Evolutionary conservation across 208 protist genomes (phyloP).

Genomic region (Wallacemonas collosoma): DNA sequence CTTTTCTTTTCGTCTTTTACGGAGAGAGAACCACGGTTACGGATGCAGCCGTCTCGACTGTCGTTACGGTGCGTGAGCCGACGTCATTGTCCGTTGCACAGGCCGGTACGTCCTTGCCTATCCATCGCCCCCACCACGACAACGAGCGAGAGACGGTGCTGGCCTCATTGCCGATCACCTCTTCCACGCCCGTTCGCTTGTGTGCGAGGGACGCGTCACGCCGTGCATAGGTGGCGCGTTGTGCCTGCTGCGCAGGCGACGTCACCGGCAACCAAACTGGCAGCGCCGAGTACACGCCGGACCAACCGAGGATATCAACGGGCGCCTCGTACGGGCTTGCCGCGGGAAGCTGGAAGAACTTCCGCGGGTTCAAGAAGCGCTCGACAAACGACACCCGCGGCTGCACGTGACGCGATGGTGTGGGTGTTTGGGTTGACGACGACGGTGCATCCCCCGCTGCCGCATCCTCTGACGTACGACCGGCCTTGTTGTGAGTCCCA

Average conservation of each 20-base stretch:
- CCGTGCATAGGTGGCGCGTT: neutral
- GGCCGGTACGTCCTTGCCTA: neutral
- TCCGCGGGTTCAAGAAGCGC: slow-evolving; percentile 20
- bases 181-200: neutral
- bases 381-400: slow-evolving; percentile 16
- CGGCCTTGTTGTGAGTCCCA: neutral
- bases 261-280: slow-evolving; percentile 40
- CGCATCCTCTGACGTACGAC: neutral
- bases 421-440: too few species aligned
- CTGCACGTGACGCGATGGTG: neutral
- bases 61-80: neutral
- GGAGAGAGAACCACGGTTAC: slow-evolving; percentile 20
- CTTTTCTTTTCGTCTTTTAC: neutral
- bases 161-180: neutral
- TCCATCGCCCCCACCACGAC: slow-evolving; percentile 2
- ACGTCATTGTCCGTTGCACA: neutral
- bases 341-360: slow-evolving; percentile 35
- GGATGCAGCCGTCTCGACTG: slow-evolving; percentile 18
- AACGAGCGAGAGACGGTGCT: neutral
- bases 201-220: neutral
- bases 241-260: slow-evolving; percentile 1
- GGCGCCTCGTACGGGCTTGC: neutral
- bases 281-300: slow-evolving; percentile 35
- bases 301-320: slow-evolving; percentile 57
- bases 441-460: neutral